Base-by-base conservation (phyloP, 2,329 filamentous ascomycete genomes). In the Tolypocladium paradoxum region DNA sequence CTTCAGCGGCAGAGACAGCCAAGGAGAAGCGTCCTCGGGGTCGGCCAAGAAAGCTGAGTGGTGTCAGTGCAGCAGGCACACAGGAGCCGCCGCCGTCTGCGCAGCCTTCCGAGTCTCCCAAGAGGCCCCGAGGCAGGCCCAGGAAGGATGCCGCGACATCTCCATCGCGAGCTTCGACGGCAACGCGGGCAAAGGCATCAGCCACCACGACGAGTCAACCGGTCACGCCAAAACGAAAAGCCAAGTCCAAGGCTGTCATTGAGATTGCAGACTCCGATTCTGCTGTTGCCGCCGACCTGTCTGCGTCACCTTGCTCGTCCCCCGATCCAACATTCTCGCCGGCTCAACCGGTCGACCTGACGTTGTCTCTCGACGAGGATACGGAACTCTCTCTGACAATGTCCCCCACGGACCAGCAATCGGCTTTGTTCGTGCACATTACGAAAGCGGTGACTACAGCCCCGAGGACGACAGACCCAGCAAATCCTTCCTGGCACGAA, bases 401-500 rank as follows among this genome's bases (percentile, higher is more conserved):
- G 29, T 66, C 69, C 20, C 68, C 72, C 0, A 73, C 68, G 0
- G 66, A 70, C 12, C 64, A 76, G 46, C 73, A 81, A 57, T 58
- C 68, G 0, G 64, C 62, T 0, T 60, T 83, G 27, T 83, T 83
- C 56, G 61, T 62, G 29, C 67, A 74, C 57, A 83, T 86, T 50
- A 79, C 77, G 0, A 70, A 71, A 38, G 82, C 81, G 1, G 70
- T 86, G 11, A 77, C 63, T 9, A 70, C 71, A 1, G 73, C 75
- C 4, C 75, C 81, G 3, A 73, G 73, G 14, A 74, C 78, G 0
- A 72, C 61, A 4, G 73, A 84, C 57, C 69, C 76, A 1, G 57
- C 58, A 7, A 65, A 76, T 2, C 82, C 82, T 16, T 90, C 82
- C 2, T 97, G 91, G 88, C 78, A 95, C 61, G 90, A 97, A 69